Conservation (phyloP, 805 yeast genomes). For the Hanseniaspora taiwanica region DNA sequence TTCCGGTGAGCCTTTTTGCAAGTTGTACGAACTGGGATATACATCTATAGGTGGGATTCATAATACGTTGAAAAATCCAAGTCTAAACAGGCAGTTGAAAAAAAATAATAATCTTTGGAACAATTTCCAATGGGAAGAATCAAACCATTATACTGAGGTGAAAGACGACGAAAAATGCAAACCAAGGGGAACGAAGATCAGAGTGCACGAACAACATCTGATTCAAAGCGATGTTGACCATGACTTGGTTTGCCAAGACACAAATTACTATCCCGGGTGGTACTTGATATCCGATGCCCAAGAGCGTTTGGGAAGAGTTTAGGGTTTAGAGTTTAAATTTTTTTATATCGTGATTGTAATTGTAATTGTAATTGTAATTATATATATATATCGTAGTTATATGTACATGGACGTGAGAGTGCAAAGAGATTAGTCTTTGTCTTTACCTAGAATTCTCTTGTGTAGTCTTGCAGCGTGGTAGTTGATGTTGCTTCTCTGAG, state of each 20-base stretch:
- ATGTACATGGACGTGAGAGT: neutral
- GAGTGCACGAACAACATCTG: constrained; percentile 4
- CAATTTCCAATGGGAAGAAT: constrained; percentile 18
- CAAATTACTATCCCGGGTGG: constrained; percentile 22
- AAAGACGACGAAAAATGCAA: constrained; percentile 1
- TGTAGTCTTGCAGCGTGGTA: constrained; percentile 41
- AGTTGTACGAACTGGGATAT: constrained; percentile 68
- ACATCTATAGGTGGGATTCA: constrained; percentile 78
- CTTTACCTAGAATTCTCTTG: constrained; percentile 36
- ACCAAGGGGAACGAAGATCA: constrained; percentile 8
- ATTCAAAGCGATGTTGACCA: neutral
- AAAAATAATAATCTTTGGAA: constrained; percentile 4
- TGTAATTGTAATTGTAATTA: neutral
- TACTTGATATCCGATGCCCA: constrained; percentile 16
- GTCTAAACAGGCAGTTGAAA: constrained; percentile 23
- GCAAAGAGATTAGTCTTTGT: constrained; percentile 9
- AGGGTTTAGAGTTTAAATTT: neutral
- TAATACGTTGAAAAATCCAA: constrained; percentile 64
- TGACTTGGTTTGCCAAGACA: neutral
- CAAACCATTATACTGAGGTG: constrained; percentile 9
- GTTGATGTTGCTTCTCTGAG: constrained; percentile 31
- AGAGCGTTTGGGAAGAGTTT: constrained; percentile 23
- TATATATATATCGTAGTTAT: neutral
- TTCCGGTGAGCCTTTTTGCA: constrained; percentile 54
- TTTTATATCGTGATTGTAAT: neutral